A percentile compares a stretch with the other conserved stretches of the same genome.
These are phyloP conservation scores for Delonix regia DNA, from an alignment of 306 rosid species.

Conservation along the genomic window DNA sequence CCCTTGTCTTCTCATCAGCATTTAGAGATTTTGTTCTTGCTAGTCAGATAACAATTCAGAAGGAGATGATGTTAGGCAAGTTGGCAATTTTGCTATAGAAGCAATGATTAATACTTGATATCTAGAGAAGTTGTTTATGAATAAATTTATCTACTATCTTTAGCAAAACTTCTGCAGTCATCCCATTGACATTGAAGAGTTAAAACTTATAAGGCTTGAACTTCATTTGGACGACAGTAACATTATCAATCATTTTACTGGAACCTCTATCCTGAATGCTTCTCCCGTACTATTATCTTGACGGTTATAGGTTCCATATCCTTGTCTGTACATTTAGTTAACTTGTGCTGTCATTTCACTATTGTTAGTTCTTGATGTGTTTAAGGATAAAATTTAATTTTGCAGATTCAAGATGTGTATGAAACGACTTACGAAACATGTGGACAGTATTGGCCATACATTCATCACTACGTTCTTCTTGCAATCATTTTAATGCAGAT, in stretches of 20 bases:
- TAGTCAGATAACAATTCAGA: background rate
- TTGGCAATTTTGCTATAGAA: background rate
- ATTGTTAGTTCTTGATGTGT: background rate
- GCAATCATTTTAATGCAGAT: slow-evolving; percentile 85
- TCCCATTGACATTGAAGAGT: background rate
- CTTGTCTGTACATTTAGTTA: background rate
- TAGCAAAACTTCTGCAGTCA: background rate
- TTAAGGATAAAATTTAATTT: slow-evolving; percentile 9
- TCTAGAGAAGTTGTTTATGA: background rate
- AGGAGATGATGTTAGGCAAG: background rate
- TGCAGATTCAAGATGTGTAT: slow-evolving; percentile 88
- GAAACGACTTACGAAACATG: slow-evolving; percentile 75
- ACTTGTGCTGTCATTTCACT: background rate
- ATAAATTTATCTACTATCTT: background rate
- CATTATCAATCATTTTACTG: background rate
- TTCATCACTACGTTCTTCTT: slow-evolving; percentile 76
- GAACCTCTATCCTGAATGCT: background rate
- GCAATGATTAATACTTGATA: background rate
- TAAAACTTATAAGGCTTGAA: background rate
- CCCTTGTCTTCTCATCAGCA: too few species aligned
- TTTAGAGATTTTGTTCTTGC: too few species aligned
- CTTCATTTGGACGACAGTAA: background rate
- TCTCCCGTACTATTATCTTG: background rate
- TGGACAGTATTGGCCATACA: slow-evolving; percentile 88
- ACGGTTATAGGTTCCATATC: background rate